Evolutionary conservation across 108 stramenopile species (phyloP), one percentile per base, ranked within the genome.

Genomic region (Fragilaria radians): DNA sequence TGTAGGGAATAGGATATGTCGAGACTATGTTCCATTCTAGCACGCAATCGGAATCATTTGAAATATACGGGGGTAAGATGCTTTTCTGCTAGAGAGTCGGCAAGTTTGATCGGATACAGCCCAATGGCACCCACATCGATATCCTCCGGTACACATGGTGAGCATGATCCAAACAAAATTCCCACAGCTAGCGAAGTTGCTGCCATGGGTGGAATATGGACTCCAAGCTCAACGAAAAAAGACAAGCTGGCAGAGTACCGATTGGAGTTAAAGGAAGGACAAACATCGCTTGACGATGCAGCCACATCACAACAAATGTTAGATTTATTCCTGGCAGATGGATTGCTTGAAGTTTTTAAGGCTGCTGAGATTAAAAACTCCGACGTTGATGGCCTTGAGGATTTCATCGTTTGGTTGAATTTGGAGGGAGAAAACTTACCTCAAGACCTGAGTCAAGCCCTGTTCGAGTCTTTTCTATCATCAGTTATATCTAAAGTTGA

Each of bases 151-250:
- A 42, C 59, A 0, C 7, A 14, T 28, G 2, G 14, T 32, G 32
- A 33, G 1, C 19, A 26, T 42, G 28, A 60, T 18, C 17, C 27
- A 28, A 23, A 34, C 27, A 34, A 61, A 36, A 80, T 75, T 46
- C 78, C 76, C 2, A 79, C 73, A 34, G 76, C 67, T 21, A 42
- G 55, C 9, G 78, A 80, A 17, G 72, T 79, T 64, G 76, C 86
- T 4, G 73, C 73, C n/a, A 67, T 81, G 0, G 93, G 93, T 34
- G 93, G 93, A 0, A 84, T 94, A 14, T 94, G 88, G 86, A 80
- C 86, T 5, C 89, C 88, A 53, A 94, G 86, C 0, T 86, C 83
- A 0, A 75, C 89, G 65, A 94, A 94, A 70, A 77, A 76, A 29
- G 89, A 91, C 59, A 91, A 91, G 55, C 57, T 94, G 23, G 71